Evolutionary conservation across 176 grass and related monocot species (phyloP).

Genomic region (Alopecurus myosuroides): DNA sequence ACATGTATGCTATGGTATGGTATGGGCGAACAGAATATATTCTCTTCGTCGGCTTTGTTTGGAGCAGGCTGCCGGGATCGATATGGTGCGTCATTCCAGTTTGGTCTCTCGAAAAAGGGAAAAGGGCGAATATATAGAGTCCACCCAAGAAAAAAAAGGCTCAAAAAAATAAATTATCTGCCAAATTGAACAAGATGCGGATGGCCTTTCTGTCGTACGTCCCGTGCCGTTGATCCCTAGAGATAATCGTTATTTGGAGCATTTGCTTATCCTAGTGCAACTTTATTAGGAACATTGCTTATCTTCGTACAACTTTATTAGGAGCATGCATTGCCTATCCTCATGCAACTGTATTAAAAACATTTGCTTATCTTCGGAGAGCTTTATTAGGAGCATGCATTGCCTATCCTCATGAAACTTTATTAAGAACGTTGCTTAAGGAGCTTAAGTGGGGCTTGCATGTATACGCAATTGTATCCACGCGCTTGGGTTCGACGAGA

Average conservation of each 20-base stretch:
- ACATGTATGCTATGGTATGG: too few species aligned
- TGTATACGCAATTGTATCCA: too few species aligned
- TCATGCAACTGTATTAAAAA: neutral
- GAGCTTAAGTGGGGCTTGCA: too few species aligned
- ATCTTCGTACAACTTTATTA: neutral
- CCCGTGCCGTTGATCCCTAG: neutral
- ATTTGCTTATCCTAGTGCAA: neutral
- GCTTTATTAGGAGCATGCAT: neutral
- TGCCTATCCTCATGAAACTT: neutral
- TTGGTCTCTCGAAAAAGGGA: neutral
- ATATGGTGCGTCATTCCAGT: neutral
- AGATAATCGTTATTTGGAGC: neutral
- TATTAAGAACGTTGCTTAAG: neutral
- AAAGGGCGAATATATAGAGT: neutral
- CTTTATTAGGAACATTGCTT: neutral
- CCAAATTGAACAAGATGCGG: neutral
- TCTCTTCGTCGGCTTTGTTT: conserved; percentile 1
- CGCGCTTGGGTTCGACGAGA: too few species aligned
- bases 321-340: neutral
- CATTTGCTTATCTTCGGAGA: neutral
- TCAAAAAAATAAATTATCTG: neutral
- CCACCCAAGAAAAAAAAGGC: neutral
- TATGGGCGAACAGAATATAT: conserved; percentile 14
- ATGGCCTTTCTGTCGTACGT: neutral
- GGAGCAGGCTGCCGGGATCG: neutral